Evolutionary conservation across 1,284 basidiomycete genomes (phyloP).

Genomic region (Ustilago cynodontis): DNA sequence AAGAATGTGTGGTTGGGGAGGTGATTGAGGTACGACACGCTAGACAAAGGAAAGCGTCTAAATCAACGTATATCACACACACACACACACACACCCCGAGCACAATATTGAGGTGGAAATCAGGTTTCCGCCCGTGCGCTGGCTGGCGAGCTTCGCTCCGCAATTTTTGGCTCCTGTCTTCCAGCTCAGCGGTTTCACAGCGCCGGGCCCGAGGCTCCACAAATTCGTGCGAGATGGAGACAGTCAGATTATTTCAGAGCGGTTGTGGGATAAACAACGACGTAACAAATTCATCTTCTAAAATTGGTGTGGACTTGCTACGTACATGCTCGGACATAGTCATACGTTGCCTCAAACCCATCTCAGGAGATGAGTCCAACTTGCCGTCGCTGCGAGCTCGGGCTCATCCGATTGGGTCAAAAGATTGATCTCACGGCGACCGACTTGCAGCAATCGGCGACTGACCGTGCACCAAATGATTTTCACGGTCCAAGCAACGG

Average conservation of each 20-base stretch:
- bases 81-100: neutral
- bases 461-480: constrained; percentile 1
- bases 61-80: constrained; percentile 10
- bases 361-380: too few species aligned
- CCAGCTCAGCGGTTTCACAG: constrained; percentile 13
- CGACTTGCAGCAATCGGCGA: constrained; percentile 27
- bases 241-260: neutral
- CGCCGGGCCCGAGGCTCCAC: neutral
- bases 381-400: neutral
- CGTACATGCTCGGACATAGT: too few species aligned
- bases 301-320: neutral
- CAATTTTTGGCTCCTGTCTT: constrained; percentile 16
- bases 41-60: neutral
- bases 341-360: too few species aligned
- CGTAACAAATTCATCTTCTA: neutral
- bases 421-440: constrained; percentile 17
- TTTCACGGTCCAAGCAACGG: constrained; percentile 1
- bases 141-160: neutral
- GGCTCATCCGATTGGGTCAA: constrained; percentile 13
- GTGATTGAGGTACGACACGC: constrained; percentile 6
- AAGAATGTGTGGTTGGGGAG: neutral
- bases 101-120: neutral
- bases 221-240: constrained; percentile 2
- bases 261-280: neutral
- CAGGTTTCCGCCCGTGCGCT: constrained; percentile 20